Base-by-base conservation (phyloP, 148 eudicot genomes). In the Chenopodium berlandieri region DNA sequence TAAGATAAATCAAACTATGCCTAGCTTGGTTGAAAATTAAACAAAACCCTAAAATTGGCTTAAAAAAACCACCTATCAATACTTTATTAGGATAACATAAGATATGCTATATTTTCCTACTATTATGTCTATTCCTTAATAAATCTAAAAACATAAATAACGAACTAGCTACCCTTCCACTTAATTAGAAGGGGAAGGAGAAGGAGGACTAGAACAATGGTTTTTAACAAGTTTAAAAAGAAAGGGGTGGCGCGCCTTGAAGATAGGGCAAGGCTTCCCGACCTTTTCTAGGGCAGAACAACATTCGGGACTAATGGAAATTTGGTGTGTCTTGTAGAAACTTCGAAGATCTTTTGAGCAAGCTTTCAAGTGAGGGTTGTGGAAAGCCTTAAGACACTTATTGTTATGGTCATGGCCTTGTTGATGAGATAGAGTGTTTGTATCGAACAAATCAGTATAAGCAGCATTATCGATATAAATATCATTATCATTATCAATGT, bases 131-230 rank as follows among this genome's bases (percentile, higher is more conserved):
- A 58, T 12, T 58, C 63, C 63, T 14, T 13, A 58, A 58, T 2
- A 58, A 58, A 0, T 1, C 69, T 10, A 9, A 63, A 7, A 19
- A n/a, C 9, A 63, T 63, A 63, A 40, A 40, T 40, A 40, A 40
- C 44, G 44, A 40, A 40, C 8, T 40, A 40, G 44, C 44, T 40
- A 40, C 7, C 4, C 6, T 40, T 6, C 5, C 0, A 40, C 16
- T 25, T 37, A 27, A 17, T 14, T 34, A 71, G 37, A 34, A 34
- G 73, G 73, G 32, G 48, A 40, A 71, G 73, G 73, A 12, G 73
- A 2, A 20, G 81, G 22, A 4, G 81, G 50, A 67, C 47, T 73
- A 68, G 75, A 34, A 10, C 81, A 79, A 52, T 79, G 48, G 27
- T 52, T 27, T 11, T 1, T 31, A 54, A 69, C 16, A 52, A 79